Conservation (phyloP, 1,139 yeast genomes). For the Yarrowia galli region DNA sequence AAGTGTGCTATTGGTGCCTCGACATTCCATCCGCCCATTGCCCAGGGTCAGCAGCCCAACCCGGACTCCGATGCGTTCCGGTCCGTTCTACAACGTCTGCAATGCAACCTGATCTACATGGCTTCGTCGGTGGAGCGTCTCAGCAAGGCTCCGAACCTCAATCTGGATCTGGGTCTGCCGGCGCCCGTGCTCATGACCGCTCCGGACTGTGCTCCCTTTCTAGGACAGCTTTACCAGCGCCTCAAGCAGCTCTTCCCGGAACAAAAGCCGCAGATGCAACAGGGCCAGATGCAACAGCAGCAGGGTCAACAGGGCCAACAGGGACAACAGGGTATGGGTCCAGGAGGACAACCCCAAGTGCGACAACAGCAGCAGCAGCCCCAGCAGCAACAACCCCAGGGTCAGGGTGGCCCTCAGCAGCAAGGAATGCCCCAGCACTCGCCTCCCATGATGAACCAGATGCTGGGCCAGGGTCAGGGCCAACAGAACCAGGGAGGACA, state of each 20-base stretch:
- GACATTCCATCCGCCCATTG: slow-evolving; percentile 38
- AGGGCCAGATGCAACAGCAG: not conserved
- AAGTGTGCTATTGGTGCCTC: slow-evolving; percentile 43
- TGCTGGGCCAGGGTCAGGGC: slow-evolving; percentile 2
- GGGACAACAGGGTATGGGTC: slow-evolving; percentile 2
- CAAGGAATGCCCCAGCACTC: slow-evolving; percentile 14
- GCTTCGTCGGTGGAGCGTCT: slow-evolving; percentile 46
- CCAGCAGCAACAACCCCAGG: not conserved
- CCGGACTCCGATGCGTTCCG: slow-evolving; percentile 43
- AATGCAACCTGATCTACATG: slow-evolving; percentile 49
- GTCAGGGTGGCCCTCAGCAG: not conserved
- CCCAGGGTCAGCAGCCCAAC: slow-evolving; percentile 42
- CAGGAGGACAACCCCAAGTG: not conserved
- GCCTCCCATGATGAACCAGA: slow-evolving; percentile 27
- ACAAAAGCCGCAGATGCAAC: not conserved
- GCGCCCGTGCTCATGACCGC: slow-evolving; percentile 47
- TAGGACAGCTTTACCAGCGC: slow-evolving; percentile 46
- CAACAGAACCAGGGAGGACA: not conserved
- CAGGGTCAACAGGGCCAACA: not conserved
- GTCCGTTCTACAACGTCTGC: slow-evolving; percentile 49
- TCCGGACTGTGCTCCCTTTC: slow-evolving; percentile 48
- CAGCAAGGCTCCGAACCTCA: slow-evolving; percentile 41
- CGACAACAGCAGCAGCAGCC: slow-evolving; percentile 8
- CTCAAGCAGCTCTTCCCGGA: slow-evolving; percentile 46
- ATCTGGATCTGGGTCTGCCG: slow-evolving; percentile 38